Evolutionary conservation across 176 grass and related monocot species (phyloP), one percentile per base, ranked within the genome.

Genomic region (Cocos nucifera): DNA sequence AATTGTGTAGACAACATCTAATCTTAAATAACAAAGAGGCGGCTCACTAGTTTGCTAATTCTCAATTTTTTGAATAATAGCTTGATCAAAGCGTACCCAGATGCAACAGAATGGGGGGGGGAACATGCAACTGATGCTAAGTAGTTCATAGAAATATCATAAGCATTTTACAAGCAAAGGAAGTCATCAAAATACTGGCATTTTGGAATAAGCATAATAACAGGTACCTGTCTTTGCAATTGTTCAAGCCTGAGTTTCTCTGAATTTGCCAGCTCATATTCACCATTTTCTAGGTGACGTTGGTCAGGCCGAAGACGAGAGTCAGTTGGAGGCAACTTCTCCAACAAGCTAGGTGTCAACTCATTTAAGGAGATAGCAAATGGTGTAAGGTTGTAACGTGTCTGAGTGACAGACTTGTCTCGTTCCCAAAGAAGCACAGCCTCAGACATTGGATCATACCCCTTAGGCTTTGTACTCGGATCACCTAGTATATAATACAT

Each of bases 181-280:
- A 44, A 14, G 2, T 44, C 35, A 44, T 44, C 35, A 44, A 44
- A 44, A 44, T 44, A 44, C 35, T 14, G 8, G 35, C 35, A 59
- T 57, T 4, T 17, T 12, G 6, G 53, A 26, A 44, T 44, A 44
- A 54, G 54, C 7, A 19, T 15, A 57, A 63, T n/a, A 35, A 67
- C 28, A 54, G 7, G 61, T 82, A 96, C 91, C 83, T 96, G 91
- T 82, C 91, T 78, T 72, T 96, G 91, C 51, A 96, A 73, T 73
- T 96, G 86, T 80, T 96, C 86, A 72, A 96, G 91, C 73, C 91
- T 96, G 55, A 96, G 72, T 79, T 96, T 96, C 75, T 96, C 91
- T 44, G 58, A 55, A 85, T 96, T 96, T 76, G 91, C 91, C 83
- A 80, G 80, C 65, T 87, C 91, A 82, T 96, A 96, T 84, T 96